phyloP scores from a whole-genome alignment of 345 rosid genomes.

The Corchorus capsularis region DNA sequence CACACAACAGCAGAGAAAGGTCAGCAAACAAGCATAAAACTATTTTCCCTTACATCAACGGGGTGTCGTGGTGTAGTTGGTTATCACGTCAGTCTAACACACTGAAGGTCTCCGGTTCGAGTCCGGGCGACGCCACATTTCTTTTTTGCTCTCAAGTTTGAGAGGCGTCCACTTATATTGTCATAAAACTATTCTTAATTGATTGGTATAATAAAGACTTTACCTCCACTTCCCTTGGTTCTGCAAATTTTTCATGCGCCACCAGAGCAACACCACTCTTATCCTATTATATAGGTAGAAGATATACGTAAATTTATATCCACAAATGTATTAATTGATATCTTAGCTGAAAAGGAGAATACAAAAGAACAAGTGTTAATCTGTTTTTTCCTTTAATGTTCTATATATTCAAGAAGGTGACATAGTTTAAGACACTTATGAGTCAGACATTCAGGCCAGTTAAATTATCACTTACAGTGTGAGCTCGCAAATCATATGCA shows the following conservation, averaged over 20 bases:
- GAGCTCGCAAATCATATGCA: conserved; percentile 84
- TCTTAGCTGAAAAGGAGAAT: background rate
- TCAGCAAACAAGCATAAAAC: conserved; percentile 6
- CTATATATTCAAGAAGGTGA: background rate
- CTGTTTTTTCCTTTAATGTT: background rate
- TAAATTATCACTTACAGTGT: conserved; percentile 49
- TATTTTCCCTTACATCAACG: background rate
- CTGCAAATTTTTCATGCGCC: conserved; percentile 79
- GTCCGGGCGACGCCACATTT: conserved; percentile 57
- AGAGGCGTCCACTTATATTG: too few relatives aligned
- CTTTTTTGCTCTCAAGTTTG: too few relatives aligned
- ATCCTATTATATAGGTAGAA: conserved; percentile 46
- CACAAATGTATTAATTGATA: background rate
- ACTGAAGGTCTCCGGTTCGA: conserved; percentile 88
- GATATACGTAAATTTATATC: conserved; percentile 4
- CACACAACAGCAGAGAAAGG: background rate
- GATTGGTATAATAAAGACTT: background rate
- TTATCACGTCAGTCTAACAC: conserved; percentile 91
- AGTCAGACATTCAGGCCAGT: background rate
- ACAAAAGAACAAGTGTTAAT: background rate
- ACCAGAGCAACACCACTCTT: conserved; percentile 79
- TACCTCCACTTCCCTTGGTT: conserved; percentile 95
- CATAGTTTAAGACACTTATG: background rate
- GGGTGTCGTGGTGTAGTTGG: conserved; percentile 91
- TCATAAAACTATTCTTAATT: background rate